phyloP scores from a whole-genome alignment of 2,329 filamentous ascomycete species.

The Dactylellina drechsleri region DNA sequence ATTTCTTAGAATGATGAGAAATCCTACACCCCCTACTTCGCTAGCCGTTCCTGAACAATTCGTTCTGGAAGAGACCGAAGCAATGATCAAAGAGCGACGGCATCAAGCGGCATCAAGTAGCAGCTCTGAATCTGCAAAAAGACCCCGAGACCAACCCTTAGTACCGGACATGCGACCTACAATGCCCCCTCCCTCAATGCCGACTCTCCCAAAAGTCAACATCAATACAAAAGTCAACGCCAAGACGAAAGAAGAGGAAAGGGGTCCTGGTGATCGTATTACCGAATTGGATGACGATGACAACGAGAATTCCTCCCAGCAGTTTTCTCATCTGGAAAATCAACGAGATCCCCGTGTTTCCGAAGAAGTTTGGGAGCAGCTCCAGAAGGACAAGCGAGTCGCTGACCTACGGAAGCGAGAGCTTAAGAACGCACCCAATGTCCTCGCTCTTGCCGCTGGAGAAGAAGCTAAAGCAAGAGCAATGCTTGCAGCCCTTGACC shows the following conservation, averaged over 20 bases:
- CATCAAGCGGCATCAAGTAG: constrained; percentile 22
- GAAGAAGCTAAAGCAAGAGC: constrained; percentile 59
- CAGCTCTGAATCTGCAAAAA: constrained; percentile 19
- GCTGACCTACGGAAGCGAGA: constrained; percentile 57
- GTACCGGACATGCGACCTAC: constrained; percentile 3
- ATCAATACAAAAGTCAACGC: neutral
- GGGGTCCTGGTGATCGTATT: too few species aligned
- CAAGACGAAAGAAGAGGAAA: too few species aligned
- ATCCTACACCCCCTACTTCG: constrained; percentile 44
- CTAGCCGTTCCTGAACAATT: constrained; percentile 44
- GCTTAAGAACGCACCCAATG: constrained; percentile 58
- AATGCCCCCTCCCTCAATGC: constrained; percentile 14
- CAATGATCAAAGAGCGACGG: constrained; percentile 57
- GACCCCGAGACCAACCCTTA: constrained; percentile 11
- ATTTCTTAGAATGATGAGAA: constrained; percentile 54
- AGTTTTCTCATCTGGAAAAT: constrained; percentile 7
- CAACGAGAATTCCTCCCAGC: constrained; percentile 7
- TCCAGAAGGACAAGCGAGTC: constrained; percentile 66
- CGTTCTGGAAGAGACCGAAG: constrained; percentile 55
- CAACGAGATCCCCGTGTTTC: constrained; percentile 69
- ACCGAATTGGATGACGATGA: neutral
- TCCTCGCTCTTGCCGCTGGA: constrained; percentile 55
- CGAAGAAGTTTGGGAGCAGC: constrained; percentile 71
- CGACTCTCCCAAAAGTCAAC: constrained; percentile 13
- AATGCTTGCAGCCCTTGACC: neutral